Conservation (phyloP, 2,329 filamentous ascomycete species). For the Chaetomium olivaceum region DNA sequence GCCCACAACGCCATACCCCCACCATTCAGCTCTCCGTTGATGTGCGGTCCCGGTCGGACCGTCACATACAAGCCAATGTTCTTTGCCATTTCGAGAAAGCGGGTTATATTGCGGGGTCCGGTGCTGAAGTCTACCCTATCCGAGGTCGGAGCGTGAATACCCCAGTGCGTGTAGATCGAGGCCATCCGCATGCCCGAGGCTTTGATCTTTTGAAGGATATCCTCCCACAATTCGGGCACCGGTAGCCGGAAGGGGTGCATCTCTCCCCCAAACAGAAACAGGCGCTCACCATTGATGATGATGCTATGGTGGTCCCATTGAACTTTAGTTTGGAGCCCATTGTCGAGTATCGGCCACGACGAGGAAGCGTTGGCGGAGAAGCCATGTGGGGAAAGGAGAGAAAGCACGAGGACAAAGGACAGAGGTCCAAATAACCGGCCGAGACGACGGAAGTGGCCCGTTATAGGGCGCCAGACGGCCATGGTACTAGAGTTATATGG, state of each 20-base stretch:
- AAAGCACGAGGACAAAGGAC: neutral
- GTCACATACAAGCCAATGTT: constrained; percentile 8
- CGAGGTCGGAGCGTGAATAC: constrained; percentile 10
- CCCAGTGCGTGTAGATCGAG: constrained; percentile 20
- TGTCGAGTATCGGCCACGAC: constrained; percentile 3
- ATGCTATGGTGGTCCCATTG: constrained; percentile 15
- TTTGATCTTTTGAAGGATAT: constrained; percentile 12
- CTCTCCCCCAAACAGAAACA: constrained; percentile 16
- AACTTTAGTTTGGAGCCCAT: constrained; percentile 7
- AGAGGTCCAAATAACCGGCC: neutral
- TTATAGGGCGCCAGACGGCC: neutral
- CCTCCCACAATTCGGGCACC: constrained; percentile 8
- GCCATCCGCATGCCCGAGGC: constrained; percentile 11
- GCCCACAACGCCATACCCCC: constrained; percentile 13
- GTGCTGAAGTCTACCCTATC: constrained; percentile 3
- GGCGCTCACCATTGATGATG: constrained; percentile 10
- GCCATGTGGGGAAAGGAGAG: neutral
- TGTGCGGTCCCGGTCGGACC: constrained; percentile 9
- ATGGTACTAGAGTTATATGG: neutral
- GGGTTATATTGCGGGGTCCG: constrained; percentile 5
- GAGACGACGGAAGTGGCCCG: neutral
- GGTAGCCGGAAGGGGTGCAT: constrained; percentile 17
- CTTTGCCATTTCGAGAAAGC: constrained; percentile 8
- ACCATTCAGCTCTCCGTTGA: constrained; percentile 12
- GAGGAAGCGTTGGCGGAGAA: neutral